phyloP scores from a whole-genome alignment of 129 eudicot genomes.

The Helichrysum umbraculigerum region DNA sequence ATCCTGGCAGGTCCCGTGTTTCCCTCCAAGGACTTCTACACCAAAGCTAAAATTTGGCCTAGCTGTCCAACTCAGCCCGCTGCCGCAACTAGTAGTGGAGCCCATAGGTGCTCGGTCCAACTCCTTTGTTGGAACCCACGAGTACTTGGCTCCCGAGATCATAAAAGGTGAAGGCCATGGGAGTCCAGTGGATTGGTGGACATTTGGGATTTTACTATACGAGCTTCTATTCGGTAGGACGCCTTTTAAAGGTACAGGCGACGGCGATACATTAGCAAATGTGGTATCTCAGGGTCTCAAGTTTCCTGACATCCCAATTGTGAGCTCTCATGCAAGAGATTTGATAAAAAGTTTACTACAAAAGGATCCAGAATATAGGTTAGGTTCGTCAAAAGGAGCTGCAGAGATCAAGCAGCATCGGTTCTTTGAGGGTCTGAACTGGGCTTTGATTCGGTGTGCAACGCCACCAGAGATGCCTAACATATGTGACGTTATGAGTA shows the following conservation, averaged over 20 bases:
- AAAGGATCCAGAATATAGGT: slow-evolving; percentile 65
- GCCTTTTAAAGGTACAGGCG: slow-evolving; percentile 71
- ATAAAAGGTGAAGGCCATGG: slow-evolving; percentile 96
- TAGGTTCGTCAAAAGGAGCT: slow-evolving; percentile 89
- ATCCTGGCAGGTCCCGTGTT: slow-evolving; percentile 82
- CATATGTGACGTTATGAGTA: slow-evolving; percentile 35
- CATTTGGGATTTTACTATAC: slow-evolving; percentile 71
- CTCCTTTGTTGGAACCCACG: slow-evolving; percentile 96
- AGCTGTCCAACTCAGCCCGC: slow-evolving; percentile 45
- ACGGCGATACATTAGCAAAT: slow-evolving; percentile 75
- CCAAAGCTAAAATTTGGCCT: slow-evolving; percentile 53
- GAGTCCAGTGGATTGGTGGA: slow-evolving; percentile 98
- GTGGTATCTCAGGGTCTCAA: slow-evolving; percentile 54
- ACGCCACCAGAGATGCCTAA: slow-evolving; percentile 80
- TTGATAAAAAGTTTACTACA: slow-evolving; percentile 57
- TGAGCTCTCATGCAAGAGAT: slow-evolving; percentile 69
- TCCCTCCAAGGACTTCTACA: slow-evolving; percentile 55
- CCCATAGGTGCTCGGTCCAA: slow-evolving; percentile 79
- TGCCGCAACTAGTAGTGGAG: slow-evolving; percentile 84
- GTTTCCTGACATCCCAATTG: slow-evolving; percentile 66
- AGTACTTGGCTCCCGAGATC: slow-evolving; percentile 92
- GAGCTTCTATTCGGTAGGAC: slow-evolving; percentile 77
- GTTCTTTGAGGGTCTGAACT: slow-evolving; percentile 81
- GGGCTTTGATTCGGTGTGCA: slow-evolving; percentile 86
- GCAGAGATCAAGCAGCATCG: slow-evolving; percentile 85